Conservation (phyloP, 2,329 filamentous ascomycete genomes). For the Colletotrichum trifolii region DNA sequence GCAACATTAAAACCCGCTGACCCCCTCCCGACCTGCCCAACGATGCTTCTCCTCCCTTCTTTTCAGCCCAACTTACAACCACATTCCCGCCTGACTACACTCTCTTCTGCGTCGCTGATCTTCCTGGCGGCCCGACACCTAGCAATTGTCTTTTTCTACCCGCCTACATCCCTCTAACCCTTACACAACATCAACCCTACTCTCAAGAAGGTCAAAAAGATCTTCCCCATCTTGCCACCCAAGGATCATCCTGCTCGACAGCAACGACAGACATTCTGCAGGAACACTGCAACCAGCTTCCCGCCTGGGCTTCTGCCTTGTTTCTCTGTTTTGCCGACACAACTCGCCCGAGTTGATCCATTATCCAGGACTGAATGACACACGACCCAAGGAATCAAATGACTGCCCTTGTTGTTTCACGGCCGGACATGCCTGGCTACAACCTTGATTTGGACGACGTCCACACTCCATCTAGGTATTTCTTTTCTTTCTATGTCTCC, state of each 20-base stretch:
- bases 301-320: constrained; percentile 26
- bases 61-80: constrained; percentile 48
- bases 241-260: constrained; percentile 36
- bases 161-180: constrained; percentile 33
- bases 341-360: constrained; percentile 35
- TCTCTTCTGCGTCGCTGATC: constrained; percentile 38
- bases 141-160: constrained; percentile 34
- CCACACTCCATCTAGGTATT: constrained; percentile 72
- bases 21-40: constrained; percentile 52
- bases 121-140: constrained; percentile 36
- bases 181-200: constrained; percentile 30
- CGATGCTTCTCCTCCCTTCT: constrained; percentile 45
- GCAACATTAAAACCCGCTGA: constrained; percentile 52
- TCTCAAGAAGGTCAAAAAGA: constrained; percentile 34
- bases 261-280: constrained; percentile 27
- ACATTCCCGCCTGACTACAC: constrained; percentile 40
- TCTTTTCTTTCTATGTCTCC: constrained; percentile 59
- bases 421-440: constrained; percentile 65
- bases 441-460: constrained; percentile 69
- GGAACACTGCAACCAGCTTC: constrained; percentile 28
- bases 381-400: constrained; percentile 56
- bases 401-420: constrained; percentile 61
- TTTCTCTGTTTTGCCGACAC: constrained; percentile 21
- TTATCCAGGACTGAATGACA: constrained; percentile 39
- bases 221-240: constrained; percentile 36